Evolutionary conservation across 78 protist genomes (phyloP), one percentile per base, ranked within the genome.

Genomic region (Cavenderia fasciculata): DNA sequence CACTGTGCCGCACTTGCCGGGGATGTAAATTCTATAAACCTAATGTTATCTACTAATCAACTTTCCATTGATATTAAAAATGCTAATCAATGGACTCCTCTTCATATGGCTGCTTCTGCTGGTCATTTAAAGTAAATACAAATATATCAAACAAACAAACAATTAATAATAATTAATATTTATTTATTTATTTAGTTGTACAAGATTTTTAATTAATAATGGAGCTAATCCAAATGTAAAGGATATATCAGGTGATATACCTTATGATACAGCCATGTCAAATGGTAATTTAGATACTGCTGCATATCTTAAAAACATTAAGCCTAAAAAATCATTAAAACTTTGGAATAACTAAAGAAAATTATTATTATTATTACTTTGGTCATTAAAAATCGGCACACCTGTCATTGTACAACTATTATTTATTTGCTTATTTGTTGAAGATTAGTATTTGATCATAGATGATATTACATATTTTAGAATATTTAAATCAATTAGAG

Each of bases 1-100:
- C 90, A 82, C 49, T 74, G 90, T 43, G 90, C 90, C 4, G 65
- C 72, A 2, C 29, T 82, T 1, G 59, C 90, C 11, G 90, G 90
- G 23, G 90, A 82, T 43, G 44, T 68, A 0, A 23, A 52, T 25
- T 68, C 78, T 3, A 68, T 82, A 19, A 21, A n/a, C 14, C 41
- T 19, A 3, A 82, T 82, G 40, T 21, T 82, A 36, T 34, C 29
- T 27, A 19, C 46, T 2, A 59, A 59, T 33, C 12, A 40, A 8
- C 44, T 62, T 29, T 21, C 77, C 29, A 43, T 82, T 1, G 90
- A 82, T 56, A 49, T 68, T 10, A 82, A 82, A 57, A 82, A 82
- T 16, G 66, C 90, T 3, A 82, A 82, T 43, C 90, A 82, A 82
- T 82, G 90, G 90, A 82, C 90, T 12, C 90, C 90, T 29, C 27